A percentile compares a stretch with the other conserved stretches of the same genome.
Evolutionary conservation across 2,329 filamentous ascomycete genomes (phyloP).

Genomic region (Penicillium sp.): DNA sequence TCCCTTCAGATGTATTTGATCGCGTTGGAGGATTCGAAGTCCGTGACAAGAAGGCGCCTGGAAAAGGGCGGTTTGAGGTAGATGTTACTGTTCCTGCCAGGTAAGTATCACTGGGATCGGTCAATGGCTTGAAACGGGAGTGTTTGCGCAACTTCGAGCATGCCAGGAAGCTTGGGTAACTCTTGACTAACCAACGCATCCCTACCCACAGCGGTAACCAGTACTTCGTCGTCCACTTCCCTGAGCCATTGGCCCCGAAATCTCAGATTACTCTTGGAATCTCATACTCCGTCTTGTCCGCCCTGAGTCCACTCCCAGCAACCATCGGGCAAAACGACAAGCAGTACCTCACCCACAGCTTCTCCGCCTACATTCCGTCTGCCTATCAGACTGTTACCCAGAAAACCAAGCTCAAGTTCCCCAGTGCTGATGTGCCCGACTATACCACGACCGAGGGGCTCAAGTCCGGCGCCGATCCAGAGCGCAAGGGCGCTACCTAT

Average conservation of each 20-base stretch:
- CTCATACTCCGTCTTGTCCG: constrained; percentile 76
- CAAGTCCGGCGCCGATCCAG: constrained; percentile 67
- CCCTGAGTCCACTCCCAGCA: constrained; percentile 78
- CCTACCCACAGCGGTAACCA: constrained; percentile 61
- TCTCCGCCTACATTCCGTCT: constrained; percentile 81
- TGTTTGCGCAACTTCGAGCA: background rate
- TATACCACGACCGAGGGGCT: constrained; percentile 71
- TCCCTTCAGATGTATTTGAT: constrained; percentile 73
- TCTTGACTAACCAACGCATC: constrained; percentile 10
- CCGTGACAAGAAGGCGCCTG: constrained; percentile 82
- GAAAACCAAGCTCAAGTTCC: constrained; percentile 94
- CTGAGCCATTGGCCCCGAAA: constrained; percentile 72
- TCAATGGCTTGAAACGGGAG: constrained; percentile 33
- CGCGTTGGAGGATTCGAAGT: constrained; percentile 86
- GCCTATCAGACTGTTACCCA: constrained; percentile 87
- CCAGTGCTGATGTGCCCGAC: constrained; percentile 75
- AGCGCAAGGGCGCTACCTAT: constrained; percentile 81
- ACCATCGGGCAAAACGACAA: constrained; percentile 79
- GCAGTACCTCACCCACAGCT: constrained; percentile 83
- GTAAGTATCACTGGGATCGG: constrained; percentile 58
- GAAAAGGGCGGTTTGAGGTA: constrained; percentile 67
- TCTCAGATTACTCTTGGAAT: constrained; percentile 85
- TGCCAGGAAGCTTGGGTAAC: background rate
- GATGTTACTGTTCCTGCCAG: constrained; percentile 61
- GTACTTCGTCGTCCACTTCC: constrained; percentile 83